phyloP scores from a whole-genome alignment of 805 yeast species.

The Yamadazyma philogaea region DNA sequence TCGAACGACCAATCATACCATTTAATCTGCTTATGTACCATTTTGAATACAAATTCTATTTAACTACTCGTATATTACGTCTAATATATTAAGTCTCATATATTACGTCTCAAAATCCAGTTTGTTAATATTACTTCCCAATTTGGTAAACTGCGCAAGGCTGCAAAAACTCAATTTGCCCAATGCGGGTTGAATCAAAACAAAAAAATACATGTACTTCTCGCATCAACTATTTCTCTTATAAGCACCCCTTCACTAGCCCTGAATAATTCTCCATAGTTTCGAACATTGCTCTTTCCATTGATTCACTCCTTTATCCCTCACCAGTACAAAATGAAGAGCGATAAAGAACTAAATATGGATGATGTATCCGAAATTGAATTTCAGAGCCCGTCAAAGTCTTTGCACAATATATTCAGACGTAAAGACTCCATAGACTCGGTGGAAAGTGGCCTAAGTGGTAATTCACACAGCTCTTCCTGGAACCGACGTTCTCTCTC shows the following conservation, averaged over 20 bases:
- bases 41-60: conserved; percentile 1
- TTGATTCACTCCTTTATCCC: background rate
- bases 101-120: too few species aligned
- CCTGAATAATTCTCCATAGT: background rate
- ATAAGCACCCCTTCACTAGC: background rate
- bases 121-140: too few species aligned
- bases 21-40: conserved; percentile 4
- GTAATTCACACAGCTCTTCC: background rate
- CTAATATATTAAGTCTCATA: too few species aligned
- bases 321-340: background rate
- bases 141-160: too few species aligned
- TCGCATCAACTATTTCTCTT: background rate
- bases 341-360: background rate
- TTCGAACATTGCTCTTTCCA: background rate
- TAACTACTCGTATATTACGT: too few species aligned
- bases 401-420: conserved; percentile 23
- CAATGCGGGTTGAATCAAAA: background rate
- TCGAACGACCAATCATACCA: conserved; percentile 8
- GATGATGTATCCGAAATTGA: conserved; percentile 9
- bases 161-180: conserved; percentile 1
- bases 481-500: conserved; percentile 5
- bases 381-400: conserved; percentile 25
- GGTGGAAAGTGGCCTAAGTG: conserved; percentile 4
- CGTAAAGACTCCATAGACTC: conserved; percentile 23
- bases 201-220: background rate